Base-by-base conservation (phyloP, 176 grass and related monocot genomes). In the Avena sativa region DNA sequence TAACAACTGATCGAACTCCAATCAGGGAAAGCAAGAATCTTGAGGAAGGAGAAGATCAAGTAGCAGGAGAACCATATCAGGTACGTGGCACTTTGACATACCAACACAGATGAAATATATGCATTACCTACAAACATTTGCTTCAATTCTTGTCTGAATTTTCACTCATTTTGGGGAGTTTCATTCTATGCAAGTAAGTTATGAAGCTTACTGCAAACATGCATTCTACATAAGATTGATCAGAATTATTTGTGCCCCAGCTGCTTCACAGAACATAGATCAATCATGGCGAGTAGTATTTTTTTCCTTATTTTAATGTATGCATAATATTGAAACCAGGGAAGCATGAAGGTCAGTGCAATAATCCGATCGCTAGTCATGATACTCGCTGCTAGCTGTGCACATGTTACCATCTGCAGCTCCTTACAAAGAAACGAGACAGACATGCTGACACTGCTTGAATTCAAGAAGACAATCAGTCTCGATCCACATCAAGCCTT, bases 361-460 rank as follows among this genome's bases (percentile, higher is more conserved):
- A 13, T 55, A 10, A n/a, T 40, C 36, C 16, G 6, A 8, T 20
- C 38, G 9, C 51, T 82, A 21, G 48, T 82, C 11, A 66, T 56
- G 80, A 14, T 82, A 11, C 19, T 82, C 11, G 55, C 51, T 12
- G 12, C 21, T 46, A 21, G 58, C 78, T 63, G 12, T 2, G 15
- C 47, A 71, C 67, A 20, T 40, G 34, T 71, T 32, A 36, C 32
- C 64, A 70, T 49, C 64, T 38, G 28, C 80, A 70, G 19, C 80
- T 55, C 80, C 23, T 50, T 51, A 12, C 1, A 30, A 23, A 64
- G 11, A 38, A 38, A 38, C 3, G 48, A 82, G 52, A 70, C 64
- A 23, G 80, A 70, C 48, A 32, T 30, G 80, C 3, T 82, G 48
- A 56, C 80, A 65, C 79, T 80, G 59, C 59, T 65, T 48, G 79